Evolutionary conservation across 2,329 filamentous ascomycete genomes (phyloP).

Genomic region (Geosmithia morbida): DNA sequence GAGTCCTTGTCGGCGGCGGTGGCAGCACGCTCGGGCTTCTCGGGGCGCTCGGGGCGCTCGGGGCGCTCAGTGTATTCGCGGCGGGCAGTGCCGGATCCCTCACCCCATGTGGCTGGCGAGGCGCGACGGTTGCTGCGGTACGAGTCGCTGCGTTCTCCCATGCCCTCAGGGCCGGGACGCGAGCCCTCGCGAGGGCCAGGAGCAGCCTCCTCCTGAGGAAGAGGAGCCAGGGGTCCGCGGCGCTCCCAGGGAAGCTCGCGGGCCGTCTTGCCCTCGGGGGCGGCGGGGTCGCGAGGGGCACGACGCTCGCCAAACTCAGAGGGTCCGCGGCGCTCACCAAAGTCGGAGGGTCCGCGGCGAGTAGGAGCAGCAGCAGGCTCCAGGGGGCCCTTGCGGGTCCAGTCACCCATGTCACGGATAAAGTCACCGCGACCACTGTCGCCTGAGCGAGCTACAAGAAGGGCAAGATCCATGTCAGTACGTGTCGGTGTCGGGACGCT

Average conservation of each 20-base stretch:
- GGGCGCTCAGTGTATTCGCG: slow-evolving; percentile 62
- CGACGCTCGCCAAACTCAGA: slow-evolving; percentile 36
- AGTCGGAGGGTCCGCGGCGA: slow-evolving; percentile 18
- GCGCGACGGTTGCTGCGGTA: slow-evolving; percentile 45
- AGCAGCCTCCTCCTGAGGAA: slow-evolving; percentile 33
- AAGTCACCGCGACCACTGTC: slow-evolving; percentile 40
- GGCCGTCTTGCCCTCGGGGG: slow-evolving; percentile 42
- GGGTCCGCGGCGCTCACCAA: slow-evolving; percentile 29
- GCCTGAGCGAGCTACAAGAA: slow-evolving; percentile 63
- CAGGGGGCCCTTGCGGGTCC: slow-evolving; percentile 85
- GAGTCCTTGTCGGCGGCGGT: slow-evolving; percentile 88
- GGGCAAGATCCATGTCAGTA: background rate
- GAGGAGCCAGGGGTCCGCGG: slow-evolving; percentile 76
- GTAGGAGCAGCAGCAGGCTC: slow-evolving; percentile 49
- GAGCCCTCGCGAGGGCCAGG: slow-evolving; percentile 38
- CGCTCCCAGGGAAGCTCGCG: slow-evolving; percentile 81
- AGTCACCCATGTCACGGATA: slow-evolving; percentile 70
- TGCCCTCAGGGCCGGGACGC: slow-evolving; percentile 28
- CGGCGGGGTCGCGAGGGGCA: slow-evolving; percentile 46
- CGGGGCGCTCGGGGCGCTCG: slow-evolving; percentile 57
- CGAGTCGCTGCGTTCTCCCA: slow-evolving; percentile 43
- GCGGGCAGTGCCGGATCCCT: slow-evolving; percentile 27
- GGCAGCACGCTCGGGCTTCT: slow-evolving; percentile 50
- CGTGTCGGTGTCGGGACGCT: background rate
- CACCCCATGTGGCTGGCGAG: slow-evolving; percentile 67